phyloP scores from a whole-genome alignment of 129 eudicot species.

The Helichrysum umbraculigerum region DNA sequence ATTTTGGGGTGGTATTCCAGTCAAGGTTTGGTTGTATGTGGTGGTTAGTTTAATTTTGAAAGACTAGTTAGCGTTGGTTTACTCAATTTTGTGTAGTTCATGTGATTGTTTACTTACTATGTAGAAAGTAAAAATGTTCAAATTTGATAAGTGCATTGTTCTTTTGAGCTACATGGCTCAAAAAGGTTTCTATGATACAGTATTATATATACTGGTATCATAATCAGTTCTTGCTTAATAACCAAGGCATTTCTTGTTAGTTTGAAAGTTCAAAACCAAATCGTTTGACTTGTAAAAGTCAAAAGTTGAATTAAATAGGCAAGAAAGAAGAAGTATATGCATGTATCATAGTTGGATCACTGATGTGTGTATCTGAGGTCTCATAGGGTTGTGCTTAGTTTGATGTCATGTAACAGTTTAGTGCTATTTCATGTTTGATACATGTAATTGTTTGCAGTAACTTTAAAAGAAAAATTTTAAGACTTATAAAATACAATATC shows the following conservation, averaged over 20 bases:
- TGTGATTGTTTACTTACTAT: neutral
- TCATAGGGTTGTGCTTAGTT: neutral
- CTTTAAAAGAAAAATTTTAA: too few species aligned
- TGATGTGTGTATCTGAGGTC: neutral
- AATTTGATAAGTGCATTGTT: neutral
- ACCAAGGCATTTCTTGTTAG: neutral
- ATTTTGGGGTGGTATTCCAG: neutral
- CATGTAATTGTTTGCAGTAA: neutral
- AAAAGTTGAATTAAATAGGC: neutral
- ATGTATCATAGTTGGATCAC: neutral
- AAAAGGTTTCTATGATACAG: neutral
- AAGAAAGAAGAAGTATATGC: neutral
- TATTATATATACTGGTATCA: neutral
- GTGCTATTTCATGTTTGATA: neutral
- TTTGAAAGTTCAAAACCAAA: neutral
- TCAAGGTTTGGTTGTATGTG: neutral
- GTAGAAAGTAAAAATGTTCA: neutral
- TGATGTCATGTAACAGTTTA: neutral
- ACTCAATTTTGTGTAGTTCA: neutral
- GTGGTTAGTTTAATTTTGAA: neutral
- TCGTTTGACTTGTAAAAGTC: neutral
- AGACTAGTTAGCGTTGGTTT: neutral
- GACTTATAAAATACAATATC: too few species aligned
- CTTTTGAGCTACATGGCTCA: neutral
- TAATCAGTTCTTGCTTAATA: conserved; percentile 3